Conservation (phyloP, 1,284 basidiomycete species). For the Puccinia horiana region DNA sequence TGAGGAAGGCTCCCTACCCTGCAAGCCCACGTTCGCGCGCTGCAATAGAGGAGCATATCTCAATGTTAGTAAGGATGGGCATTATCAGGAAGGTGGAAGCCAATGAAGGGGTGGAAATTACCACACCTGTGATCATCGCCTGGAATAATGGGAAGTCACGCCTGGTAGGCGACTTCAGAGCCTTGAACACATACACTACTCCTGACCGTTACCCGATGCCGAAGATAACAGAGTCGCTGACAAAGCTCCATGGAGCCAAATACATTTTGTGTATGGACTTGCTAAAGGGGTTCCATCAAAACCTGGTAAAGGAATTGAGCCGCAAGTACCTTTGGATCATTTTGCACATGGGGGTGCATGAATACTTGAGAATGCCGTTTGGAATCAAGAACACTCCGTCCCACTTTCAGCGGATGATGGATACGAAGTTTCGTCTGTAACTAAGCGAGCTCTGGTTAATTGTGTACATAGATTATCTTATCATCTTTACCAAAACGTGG, state of each 20-base stretch:
- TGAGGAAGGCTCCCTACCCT: not conserved
- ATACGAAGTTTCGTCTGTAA: not conserved
- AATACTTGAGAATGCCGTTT: constrained; percentile 22
- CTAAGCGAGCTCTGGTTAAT: not conserved
- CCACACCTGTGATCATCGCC: not conserved
- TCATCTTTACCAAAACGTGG: not conserved
- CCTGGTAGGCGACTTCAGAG: not conserved
- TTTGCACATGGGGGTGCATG: not conserved
- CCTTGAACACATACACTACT: not conserved
- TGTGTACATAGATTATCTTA: constrained; percentile 23
- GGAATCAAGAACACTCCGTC: constrained; percentile 16
- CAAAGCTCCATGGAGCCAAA: too few species aligned
- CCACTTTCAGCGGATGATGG: constrained; percentile 23
- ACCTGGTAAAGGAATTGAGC: not conserved
- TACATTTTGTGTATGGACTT: not conserved
- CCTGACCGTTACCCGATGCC: not conserved
- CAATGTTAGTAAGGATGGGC: not conserved
- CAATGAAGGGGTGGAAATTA: not conserved
- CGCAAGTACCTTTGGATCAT: not conserved
- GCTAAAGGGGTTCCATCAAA: not conserved
- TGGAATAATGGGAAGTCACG: not conserved
- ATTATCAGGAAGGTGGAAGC: not conserved
- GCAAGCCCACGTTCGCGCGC: not conserved
- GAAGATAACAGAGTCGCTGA: not conserved
- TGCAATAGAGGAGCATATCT: not conserved